phyloP scores from a whole-genome alignment of 805 yeast genomes.

The Hanseniaspora clermontiae region DNA sequence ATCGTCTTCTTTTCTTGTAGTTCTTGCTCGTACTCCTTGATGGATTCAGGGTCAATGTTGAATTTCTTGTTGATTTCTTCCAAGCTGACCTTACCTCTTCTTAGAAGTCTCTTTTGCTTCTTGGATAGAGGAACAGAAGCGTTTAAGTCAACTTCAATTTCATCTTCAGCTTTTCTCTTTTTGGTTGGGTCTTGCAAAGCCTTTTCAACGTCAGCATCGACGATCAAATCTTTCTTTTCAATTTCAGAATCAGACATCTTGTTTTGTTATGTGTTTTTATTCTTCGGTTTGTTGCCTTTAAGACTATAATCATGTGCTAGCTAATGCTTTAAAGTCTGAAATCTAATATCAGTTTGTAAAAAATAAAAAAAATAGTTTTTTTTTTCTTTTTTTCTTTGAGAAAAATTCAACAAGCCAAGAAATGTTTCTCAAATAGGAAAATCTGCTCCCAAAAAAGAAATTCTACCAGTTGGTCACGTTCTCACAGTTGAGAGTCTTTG shows the following conservation, averaged over 20 bases:
- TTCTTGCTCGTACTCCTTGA: constrained; percentile 31
- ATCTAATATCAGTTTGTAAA: too few species aligned
- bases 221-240: constrained; percentile 12
- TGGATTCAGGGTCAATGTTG: constrained; percentile 29
- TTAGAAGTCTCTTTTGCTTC: constrained; percentile 75
- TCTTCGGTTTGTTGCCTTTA: too few species aligned
- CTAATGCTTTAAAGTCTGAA: too few species aligned
- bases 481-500: not conserved
- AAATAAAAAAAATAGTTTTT: not conserved
- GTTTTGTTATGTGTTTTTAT: not conserved
- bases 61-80: constrained; percentile 39
- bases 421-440: not conserved
- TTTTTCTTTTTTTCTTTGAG: too few species aligned
- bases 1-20: constrained; percentile 19
- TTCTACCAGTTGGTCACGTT: not conserved
- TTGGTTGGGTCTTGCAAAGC: constrained; percentile 27
- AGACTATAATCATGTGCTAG: too few species aligned
- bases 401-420: too few species aligned
- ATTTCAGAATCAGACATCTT: constrained; percentile 1
- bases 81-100: constrained; percentile 57
- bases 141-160: constrained; percentile 54
- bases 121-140: constrained; percentile 77
- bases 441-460: not conserved
- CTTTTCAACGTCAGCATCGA: constrained; percentile 24
- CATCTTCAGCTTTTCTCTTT: constrained; percentile 34